These are phyloP conservation scores for Alnus glutinosa DNA, from an alignment of 306 rosid genomes.

Conservation along the genomic window DNA sequence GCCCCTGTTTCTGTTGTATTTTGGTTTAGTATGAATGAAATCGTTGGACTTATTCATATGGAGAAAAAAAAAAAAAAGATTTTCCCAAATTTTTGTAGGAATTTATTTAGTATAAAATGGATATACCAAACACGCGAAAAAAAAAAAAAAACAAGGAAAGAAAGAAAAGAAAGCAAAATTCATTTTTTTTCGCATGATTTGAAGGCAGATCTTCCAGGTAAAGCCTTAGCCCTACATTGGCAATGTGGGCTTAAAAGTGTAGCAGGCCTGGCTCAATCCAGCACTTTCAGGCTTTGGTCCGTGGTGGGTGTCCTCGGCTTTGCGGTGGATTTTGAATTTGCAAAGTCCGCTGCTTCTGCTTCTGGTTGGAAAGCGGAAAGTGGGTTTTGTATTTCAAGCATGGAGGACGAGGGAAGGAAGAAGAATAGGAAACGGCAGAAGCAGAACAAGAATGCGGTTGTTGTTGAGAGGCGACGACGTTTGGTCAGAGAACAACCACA, in stretches of 20 bases:
- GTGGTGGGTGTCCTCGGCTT: not conserved
- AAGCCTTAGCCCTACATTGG: not conserved
- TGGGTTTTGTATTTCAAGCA: not conserved
- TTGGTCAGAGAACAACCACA: not conserved
- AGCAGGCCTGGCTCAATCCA: not conserved
- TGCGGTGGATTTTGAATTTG: not conserved
- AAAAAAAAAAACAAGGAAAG: too few species aligned
- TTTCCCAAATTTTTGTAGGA: too few species aligned
- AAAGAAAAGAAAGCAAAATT: too few species aligned
- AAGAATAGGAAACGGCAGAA: not conserved
- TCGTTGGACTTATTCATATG: too few species aligned
- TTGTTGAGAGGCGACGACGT: conserved; percentile 5
- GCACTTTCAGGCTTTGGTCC: not conserved
- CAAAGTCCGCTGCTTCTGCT: not conserved
- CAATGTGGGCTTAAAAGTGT: not conserved
- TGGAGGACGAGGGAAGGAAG: not conserved
- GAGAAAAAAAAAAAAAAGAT: too few species aligned
- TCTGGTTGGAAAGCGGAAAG: not conserved
- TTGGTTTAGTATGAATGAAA: too few species aligned
- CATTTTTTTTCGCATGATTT: too few species aligned
- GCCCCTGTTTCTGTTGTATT: too few species aligned
- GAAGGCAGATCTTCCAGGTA: too few species aligned
- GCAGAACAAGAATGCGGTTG: not conserved
- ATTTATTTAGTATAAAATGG: too few species aligned
- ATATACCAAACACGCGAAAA: too few species aligned